Base-by-base conservation (phyloP, 2,329 filamentous ascomycete genomes). In the Aspergillus eucalypticola region DNA sequence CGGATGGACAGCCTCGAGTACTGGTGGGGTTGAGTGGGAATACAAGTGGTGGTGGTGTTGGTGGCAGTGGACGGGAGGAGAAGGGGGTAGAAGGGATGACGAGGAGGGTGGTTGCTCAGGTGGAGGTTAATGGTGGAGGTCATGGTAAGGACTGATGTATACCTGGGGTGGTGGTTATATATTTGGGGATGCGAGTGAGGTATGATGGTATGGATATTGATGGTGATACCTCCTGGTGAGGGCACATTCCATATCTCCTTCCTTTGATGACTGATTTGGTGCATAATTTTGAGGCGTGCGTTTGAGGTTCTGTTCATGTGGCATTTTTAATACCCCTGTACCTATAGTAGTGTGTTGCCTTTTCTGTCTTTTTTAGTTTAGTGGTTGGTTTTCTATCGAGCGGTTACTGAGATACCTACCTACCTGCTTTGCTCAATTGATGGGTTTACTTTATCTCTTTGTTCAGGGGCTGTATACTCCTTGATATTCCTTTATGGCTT, bases 1-100 rank as follows among this genome's bases (percentile, higher is more conserved):
- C 84, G 3, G 81, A 77, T 64, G 84, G 84, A n/a, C 68, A 67
- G 53, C 67, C 68, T 52, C 68, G 71, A 54, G 67, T 67, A 4
- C 70, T 74, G 50, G 69, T 76, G 58, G 69, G 66, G 8, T 62
- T 65, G 42, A 39, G 54, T 35, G 49, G 56, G 35, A 35, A 58
- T 35, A 35, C 32, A 35, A 15, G 32, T 35, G 2, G 11, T 35
- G 32, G 11, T 11, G 32, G 32, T 13, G 32, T 5, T 51, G 23
- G 60, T 11, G 21, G 52, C 3, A 53, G 23, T n/a, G 56, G 41
- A 21, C 53, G 51, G 21, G 53, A 55, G 13, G 60, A 57, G 11
- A 60, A 27, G 39, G 60, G 17, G 17, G 51, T 53, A 8, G 49
- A 44, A 13, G 50, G n/a, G n/a, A 3, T 63, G 50, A 67, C 53